These are phyloP conservation scores for Blastobotrys muscicola DNA, from an alignment of 805 yeast species.

Conservation along the genomic window DNA sequence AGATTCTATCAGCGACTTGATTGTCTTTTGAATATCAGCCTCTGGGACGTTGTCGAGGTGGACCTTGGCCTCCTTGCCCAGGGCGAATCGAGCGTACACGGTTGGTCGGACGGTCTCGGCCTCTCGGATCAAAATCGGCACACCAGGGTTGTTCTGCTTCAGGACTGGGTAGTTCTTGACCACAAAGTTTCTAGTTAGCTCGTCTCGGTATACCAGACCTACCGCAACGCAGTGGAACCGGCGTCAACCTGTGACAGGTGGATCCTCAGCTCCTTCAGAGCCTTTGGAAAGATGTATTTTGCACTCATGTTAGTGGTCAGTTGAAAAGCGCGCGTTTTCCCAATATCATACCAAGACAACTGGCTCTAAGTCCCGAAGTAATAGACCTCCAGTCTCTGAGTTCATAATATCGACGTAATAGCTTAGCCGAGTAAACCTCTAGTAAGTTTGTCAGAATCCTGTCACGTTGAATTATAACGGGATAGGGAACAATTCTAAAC, in stretches of 20 bases:
- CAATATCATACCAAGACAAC: not conserved
- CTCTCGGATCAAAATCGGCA: constrained; percentile 75
- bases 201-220: constrained; percentile 17
- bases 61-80: constrained; percentile 34
- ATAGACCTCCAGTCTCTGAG: not conserved
- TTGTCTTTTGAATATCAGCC: constrained; percentile 28
- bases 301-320: constrained; percentile 16
- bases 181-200: constrained; percentile 43
- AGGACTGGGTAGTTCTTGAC: constrained; percentile 55
- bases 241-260: constrained; percentile 75
- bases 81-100: constrained; percentile 61
- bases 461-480: too few relatives aligned
- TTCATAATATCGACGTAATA: too few relatives aligned
- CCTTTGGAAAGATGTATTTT: constrained; percentile 33
- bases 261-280: constrained; percentile 71
- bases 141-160: constrained; percentile 49
- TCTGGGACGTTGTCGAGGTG: constrained; percentile 36
- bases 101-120: constrained; percentile 63
- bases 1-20: constrained; percentile 30
- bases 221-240: constrained; percentile 54
- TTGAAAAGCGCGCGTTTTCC: not conserved
- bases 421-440: too few relatives aligned
- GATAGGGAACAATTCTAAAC: too few relatives aligned
- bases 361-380: too few relatives aligned
- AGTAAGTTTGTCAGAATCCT: too few relatives aligned